phyloP scores from a whole-genome alignment of 257 asterid genomes.

The Vinca minor region DNA sequence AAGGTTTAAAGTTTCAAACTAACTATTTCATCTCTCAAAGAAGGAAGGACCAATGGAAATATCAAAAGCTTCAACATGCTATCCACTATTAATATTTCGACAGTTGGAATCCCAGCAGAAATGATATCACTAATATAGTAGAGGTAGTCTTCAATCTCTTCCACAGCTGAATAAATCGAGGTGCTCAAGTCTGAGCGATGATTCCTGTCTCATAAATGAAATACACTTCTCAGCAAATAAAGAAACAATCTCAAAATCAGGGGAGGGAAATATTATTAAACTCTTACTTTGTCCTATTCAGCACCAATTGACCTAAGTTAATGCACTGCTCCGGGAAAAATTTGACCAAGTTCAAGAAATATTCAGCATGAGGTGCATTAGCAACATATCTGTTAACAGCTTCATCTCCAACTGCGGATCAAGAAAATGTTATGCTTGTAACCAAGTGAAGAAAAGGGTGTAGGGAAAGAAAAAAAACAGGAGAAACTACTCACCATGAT shows the following conservation, averaged over 20 bases:
- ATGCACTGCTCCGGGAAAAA: no score
- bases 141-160: slow-evolving; percentile 95
- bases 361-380: no score
- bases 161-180: slow-evolving; percentile 67
- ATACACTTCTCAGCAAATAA: slow-evolving; percentile 14
- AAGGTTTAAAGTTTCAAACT: slow-evolving; percentile 30
- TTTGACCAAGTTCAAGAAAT: no score
- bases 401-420: slow-evolving; percentile 89
- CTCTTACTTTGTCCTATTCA: no score
- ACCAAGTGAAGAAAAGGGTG: not conserved
- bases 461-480: no score
- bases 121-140: slow-evolving; percentile 90
- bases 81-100: slow-evolving; percentile 88
- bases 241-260: slow-evolving; percentile 7
- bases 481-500: slow-evolving; percentile 65
- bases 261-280: no score
- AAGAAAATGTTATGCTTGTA: slow-evolving; percentile 10
- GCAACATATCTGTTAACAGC: no score
- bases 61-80: slow-evolving; percentile 65
- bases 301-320: no score
- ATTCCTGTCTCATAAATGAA: slow-evolving; percentile 42
- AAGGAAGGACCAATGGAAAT: slow-evolving; percentile 85
- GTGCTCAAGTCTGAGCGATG: slow-evolving; percentile 42
- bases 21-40: slow-evolving; percentile 50
- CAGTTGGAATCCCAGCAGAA: slow-evolving; percentile 97